Base-by-base conservation (phyloP, 2,329 filamentous ascomycete species). In the Ophiobolus disseminans region DNA sequence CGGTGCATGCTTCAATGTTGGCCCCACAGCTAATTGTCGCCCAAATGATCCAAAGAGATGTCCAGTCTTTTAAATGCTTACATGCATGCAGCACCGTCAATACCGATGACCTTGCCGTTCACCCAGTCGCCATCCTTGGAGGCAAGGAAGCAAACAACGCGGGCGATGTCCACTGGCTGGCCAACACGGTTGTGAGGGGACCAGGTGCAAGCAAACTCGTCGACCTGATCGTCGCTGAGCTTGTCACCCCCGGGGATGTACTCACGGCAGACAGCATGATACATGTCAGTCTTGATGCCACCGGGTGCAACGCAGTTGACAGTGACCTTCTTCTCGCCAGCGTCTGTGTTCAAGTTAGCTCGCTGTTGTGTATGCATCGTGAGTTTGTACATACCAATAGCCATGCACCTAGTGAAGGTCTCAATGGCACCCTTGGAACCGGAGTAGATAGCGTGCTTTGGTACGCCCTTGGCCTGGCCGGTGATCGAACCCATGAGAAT, bases 121-220 rank as follows among this genome's bases (percentile, higher is more conserved):
- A 81, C 74, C 80, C 67, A 80, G 65, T 86, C 76, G 69, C 83
- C 69, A 72, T 85, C 73, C 76, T 86, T 73, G 69, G 81, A 72
- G 61, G 84, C 68, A 71, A 86, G 60, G 78, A 83, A 76, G 75
- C 81, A 83, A 47, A 86, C 84, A 14, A 86, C 83, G 53, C 84
- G 82, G 54, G 85, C 86, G 68, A 88, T 83, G 67, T 88, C 86
- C 65, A 86, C 82, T 48, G 85, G 85, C 56, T 87, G 83, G 58
- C 85, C 85, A 50, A 87, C 85, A 65, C 85, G 82, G 75, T 81
- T 79, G 60, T 85, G 77, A 28, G 85, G 85, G 14, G 83, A 86
- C 83, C 84, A 86, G 51, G 80, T 84, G 53, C 80, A 78, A 35
- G 84, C 85, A 66, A 81, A 86, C 80, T 84, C 81, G 54, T 85